Conservation (phyloP, 495 filamentous ascomycete species). For the Extremus antarcticus region DNA sequence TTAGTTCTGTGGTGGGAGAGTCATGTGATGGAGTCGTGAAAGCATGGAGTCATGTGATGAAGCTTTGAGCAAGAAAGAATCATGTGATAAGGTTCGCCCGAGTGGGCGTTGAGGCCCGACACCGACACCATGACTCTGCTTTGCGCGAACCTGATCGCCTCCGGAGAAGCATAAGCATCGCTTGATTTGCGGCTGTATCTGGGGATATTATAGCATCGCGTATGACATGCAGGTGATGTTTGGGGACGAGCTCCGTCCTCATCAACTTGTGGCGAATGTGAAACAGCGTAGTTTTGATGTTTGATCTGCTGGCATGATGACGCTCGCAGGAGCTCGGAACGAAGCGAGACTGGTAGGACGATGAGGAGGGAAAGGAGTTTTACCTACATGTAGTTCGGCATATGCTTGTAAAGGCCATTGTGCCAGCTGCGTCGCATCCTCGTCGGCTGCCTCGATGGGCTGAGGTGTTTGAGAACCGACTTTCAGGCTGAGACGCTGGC, state of each 20-base stretch:
- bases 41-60: too few relatives aligned
- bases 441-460: slow-evolving; percentile 52
- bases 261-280: not conserved
- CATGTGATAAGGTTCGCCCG: too few relatives aligned
- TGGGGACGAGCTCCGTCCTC: not conserved
- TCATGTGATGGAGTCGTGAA: not conserved
- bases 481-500: slow-evolving; percentile 62
- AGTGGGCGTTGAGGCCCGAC: too few relatives aligned
- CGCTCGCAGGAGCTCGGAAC: not conserved
- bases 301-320: too few relatives aligned
- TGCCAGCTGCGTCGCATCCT: slow-evolving; percentile 52
- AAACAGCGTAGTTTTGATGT: not conserved
- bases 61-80: not conserved
- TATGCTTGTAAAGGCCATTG: slow-evolving; percentile 56
- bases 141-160: too few relatives aligned
- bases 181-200: not conserved
- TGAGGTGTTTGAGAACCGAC: slow-evolving; percentile 42
- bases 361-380: not conserved
- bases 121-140: too few relatives aligned
- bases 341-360: too few relatives aligned
- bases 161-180: too few relatives aligned
- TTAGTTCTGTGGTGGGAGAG: slow-evolving; percentile 1
- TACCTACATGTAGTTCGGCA: slow-evolving; percentile 66
- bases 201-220: not conserved
- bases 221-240: not conserved